phyloP scores from a whole-genome alignment of 169 alveolate species.

The Plasmodium inui region DNA sequence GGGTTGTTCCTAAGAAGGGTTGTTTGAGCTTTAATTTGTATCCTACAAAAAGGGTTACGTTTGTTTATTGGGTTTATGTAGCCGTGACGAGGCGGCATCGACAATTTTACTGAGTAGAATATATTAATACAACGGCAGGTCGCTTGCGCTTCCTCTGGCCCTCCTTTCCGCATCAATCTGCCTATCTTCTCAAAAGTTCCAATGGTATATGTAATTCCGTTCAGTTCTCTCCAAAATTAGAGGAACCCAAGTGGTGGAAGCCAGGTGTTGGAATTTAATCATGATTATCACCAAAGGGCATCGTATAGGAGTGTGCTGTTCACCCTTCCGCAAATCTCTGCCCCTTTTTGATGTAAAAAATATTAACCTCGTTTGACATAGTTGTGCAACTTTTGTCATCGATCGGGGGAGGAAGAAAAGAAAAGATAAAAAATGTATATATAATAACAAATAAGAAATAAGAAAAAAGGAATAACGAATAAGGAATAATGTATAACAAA shows the following conservation, averaged over 20 bases:
- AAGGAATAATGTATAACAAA: no score
- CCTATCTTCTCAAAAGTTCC: background rate
- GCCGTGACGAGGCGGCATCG: background rate
- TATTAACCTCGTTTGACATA: background rate
- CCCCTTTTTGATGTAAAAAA: conserved; percentile 1
- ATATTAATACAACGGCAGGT: background rate
- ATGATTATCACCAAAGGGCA: background rate
- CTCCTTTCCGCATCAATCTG: background rate
- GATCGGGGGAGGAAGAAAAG: background rate
- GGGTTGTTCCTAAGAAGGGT: background rate
- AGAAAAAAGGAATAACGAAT: background rate
- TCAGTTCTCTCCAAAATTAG: background rate
- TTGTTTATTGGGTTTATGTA: background rate
- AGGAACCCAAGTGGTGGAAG: background rate
- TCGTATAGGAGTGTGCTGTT: background rate
- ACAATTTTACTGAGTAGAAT: background rate
- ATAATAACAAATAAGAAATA: background rate
- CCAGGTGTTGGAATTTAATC: background rate
- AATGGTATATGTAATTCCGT: background rate
- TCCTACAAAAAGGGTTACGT: background rate
- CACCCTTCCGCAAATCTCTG: background rate
- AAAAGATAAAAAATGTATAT: background rate
- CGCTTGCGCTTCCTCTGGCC: background rate
- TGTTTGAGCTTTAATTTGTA: background rate
- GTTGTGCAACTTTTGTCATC: background rate